These are phyloP conservation scores for Myxozyma udenii DNA, from an alignment of 805 yeast genomes.

Conservation along the genomic window DNA sequence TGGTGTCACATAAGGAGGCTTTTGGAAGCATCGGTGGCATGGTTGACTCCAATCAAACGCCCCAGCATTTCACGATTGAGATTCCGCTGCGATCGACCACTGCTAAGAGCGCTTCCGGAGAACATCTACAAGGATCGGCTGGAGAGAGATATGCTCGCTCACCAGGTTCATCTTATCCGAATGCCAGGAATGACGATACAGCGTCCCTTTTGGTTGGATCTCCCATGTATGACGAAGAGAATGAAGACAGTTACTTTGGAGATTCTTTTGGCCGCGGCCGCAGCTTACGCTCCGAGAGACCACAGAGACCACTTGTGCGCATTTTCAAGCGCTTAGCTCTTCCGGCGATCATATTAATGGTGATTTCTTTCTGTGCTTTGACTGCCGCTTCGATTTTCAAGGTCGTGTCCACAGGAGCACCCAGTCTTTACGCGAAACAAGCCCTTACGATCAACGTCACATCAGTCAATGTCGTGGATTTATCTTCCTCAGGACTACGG, in stretches of 20 bases:
- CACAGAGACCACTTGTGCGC: constrained; percentile 1
- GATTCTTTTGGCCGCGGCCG: neutral
- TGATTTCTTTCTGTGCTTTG: constrained; percentile 5
- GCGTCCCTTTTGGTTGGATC: constrained; percentile 20
- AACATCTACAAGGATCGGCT: neutral
- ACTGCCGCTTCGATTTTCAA: constrained; percentile 7
- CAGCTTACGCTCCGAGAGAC: neutral
- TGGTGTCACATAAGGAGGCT: constrained; percentile 1
- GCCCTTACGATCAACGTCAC: constrained; percentile 19
- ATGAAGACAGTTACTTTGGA: neutral
- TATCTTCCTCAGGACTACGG: constrained; percentile 16
- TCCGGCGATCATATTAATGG: constrained; percentile 9
- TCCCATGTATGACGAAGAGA: constrained; percentile 10
- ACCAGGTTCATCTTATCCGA: constrained; percentile 12
- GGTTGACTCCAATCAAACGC: neutral
- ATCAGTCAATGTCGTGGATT: constrained; percentile 16
- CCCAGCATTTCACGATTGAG: constrained; percentile 11
- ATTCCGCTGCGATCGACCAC: constrained; percentile 16
- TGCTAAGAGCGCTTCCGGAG: neutral
- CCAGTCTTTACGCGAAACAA: constrained; percentile 23
- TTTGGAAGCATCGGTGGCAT: constrained; percentile 3
- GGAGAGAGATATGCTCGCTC: neutral
- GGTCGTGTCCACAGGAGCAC: constrained; percentile 12
- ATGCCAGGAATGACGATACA: constrained; percentile 12
- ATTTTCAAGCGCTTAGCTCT: constrained; percentile 8